Percentiles rank a stretch among this genome's conserved stretches.
These are phyloP conservation scores for Penicillium atrosanguineum DNA, from an alignment of 495 filamentous ascomycete genomes.

Conservation along the genomic window DNA sequence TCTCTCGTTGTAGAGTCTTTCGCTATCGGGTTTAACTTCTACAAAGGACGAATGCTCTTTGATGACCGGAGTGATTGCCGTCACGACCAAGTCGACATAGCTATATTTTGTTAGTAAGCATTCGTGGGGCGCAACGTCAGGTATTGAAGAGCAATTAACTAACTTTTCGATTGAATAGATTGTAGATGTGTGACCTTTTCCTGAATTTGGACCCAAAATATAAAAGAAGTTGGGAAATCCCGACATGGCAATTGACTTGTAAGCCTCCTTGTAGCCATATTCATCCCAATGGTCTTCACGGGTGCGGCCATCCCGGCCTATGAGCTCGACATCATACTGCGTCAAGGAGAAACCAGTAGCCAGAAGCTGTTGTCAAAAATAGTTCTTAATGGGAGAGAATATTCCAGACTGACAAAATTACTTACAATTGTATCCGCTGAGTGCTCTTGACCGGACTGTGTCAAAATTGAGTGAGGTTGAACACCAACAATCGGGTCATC, in stretches of 20 bases:
- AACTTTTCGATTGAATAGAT: slow-evolving; percentile 52
- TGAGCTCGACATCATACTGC: slow-evolving; percentile 8
- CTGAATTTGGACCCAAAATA: slow-evolving; percentile 26
- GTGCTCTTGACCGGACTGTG: slow-evolving; percentile 8
- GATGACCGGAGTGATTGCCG: slow-evolving; percentile 10
- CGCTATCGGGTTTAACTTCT: slow-evolving; percentile 1
- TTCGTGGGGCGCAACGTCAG: too few species aligned
- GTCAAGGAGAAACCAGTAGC: slow-evolving; percentile 15
- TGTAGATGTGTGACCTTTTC: slow-evolving; percentile 18
- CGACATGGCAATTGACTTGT: slow-evolving; percentile 23
- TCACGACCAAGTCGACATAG: slow-evolving; percentile 7
- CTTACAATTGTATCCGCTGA: slow-evolving; percentile 18
- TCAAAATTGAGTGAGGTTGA: slow-evolving; percentile 6
- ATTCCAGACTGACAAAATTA: background rate
- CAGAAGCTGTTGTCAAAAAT: background rate
- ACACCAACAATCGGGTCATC: slow-evolving; percentile 13
- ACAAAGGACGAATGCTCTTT: slow-evolving; percentile 1
- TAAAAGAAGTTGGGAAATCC: slow-evolving; percentile 31
- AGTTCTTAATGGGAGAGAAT: background rate
- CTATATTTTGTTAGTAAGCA: background rate
- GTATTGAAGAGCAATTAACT: background rate
- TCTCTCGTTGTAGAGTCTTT: background rate
- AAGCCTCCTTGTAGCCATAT: slow-evolving; percentile 14
- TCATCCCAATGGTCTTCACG: slow-evolving; percentile 9
- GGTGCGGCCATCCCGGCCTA: slow-evolving; percentile 7